Evolutionary conservation across 1,284 basidiomycete species (phyloP).

Genomic region (Moniliella sp.): DNA sequence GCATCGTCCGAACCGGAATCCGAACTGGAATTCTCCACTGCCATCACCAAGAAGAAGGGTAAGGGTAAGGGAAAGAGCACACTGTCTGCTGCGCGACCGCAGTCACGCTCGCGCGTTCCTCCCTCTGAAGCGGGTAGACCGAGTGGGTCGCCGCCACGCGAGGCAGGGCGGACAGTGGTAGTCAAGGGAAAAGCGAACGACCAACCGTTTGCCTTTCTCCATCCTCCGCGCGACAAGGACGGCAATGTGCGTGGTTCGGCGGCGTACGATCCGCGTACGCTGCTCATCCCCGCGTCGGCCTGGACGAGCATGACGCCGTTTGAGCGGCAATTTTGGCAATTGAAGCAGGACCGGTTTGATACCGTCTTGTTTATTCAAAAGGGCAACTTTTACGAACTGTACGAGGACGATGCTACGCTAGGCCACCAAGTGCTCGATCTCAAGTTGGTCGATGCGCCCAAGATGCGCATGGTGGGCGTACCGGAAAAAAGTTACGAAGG

Average conservation of each 20-base stretch:
- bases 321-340: constrained; percentile 44
- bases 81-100: too few species aligned
- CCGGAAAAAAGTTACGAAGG: constrained; percentile 73
- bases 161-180: too few species aligned
- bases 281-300: constrained; percentile 56
- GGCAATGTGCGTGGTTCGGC: constrained; percentile 55
- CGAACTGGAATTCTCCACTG: too few species aligned
- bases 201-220: constrained; percentile 60
- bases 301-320: constrained; percentile 87
- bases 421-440: constrained; percentile 34
- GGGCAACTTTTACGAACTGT: constrained; percentile 41
- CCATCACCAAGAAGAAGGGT: too few species aligned
- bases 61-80: too few species aligned
- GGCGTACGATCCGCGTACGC: constrained; percentile 76
- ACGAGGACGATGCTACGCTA: constrained; percentile 33
- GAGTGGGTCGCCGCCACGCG: too few species aligned
- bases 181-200: constrained; percentile 59
- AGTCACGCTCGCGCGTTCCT: too few species aligned
- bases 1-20: too few species aligned
- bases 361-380: constrained; percentile 88
- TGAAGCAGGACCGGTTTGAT: constrained; percentile 30
- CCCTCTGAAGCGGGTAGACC: too few species aligned
- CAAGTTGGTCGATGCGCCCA: constrained; percentile 59
- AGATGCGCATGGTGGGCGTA: constrained; percentile 90
- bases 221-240: constrained; percentile 61